Evolutionary conservation across 2,329 filamentous ascomycete genomes (phyloP), one percentile per base, ranked within the genome.

Genomic region (Cordyceps farinosa): DNA sequence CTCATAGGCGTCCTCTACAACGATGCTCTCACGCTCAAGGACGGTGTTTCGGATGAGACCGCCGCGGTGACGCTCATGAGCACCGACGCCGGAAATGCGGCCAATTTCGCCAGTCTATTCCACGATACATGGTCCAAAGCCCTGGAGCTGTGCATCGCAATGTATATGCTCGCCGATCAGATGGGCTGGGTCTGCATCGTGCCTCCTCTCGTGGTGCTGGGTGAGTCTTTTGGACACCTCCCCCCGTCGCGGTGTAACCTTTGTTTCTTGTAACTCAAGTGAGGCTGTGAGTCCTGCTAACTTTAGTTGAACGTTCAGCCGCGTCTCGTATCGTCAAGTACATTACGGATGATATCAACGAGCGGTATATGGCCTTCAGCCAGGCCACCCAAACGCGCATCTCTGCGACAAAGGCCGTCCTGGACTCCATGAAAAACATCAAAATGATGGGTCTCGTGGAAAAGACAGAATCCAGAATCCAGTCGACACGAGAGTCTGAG

Each of bases 401-500:
- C 4, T 51, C 61, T 13, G 17, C 52, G 4, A 65, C 61, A 8
- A 67, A 63, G 53, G 52, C 62, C 3, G 58, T 64, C 1, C 61
- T 67, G 27, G 64, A 67, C 62, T 59, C 62, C 2, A 64, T 67
- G 29, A 67, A 67, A 30, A 64, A 60, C 42, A 63, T 67, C 59
- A 65, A 63, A n/a, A 67, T 67, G 64, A 65, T 67, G 64, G 65
- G 65, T 55, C 45, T 63, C 32, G 42, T 57, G 13, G 53, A 63
- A n/a, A 51, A 50, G 9, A 63, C 65, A 44, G 38, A 65, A n/a
- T 36, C 45, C 13, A 61, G 63, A 22, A 62, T 67, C n/a, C 66
- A 60, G 30, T 34, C n/a, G 2, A 51, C 55, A 13, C 57, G 64
- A 30, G 52, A 61, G 13, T 5, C 42, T 5, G 66, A 66, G 52